These are phyloP conservation scores for Candida sphagnicola DNA, from an alignment of 805 yeast species.

Conservation along the genomic window DNA sequence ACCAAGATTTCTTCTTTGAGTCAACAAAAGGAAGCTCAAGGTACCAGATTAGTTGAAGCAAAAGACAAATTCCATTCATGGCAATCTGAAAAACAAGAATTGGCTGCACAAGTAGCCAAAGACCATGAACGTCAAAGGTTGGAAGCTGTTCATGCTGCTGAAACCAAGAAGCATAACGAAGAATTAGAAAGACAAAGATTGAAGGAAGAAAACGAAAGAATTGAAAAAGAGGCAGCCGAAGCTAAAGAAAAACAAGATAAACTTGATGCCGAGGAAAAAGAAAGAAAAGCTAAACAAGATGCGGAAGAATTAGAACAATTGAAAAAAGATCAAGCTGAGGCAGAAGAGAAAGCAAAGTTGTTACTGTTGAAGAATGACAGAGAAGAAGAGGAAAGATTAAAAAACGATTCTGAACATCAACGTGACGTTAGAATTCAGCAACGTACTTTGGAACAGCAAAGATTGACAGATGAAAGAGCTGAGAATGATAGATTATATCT, in stretches of 20 bases:
- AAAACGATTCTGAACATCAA: conserved; percentile 22
- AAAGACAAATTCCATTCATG: conserved; percentile 36
- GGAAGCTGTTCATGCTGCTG: conserved; percentile 41
- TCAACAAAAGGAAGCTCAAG: conserved; percentile 34
- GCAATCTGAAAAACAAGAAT: conserved; percentile 42
- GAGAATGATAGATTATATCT: conserved; percentile 22
- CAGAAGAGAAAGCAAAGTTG: conserved; percentile 7
- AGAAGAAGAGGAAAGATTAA: conserved; percentile 15
- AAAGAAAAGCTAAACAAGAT: conserved; percentile 12
- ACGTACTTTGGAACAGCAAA: conserved; percentile 23
- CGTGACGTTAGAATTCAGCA: conserved; percentile 14
- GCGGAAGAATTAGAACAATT: conserved; percentile 12
- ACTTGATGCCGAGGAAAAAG: conserved; percentile 11
- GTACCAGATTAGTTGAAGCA: conserved; percentile 37
- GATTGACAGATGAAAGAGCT: conserved; percentile 20
- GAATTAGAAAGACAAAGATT: conserved; percentile 36
- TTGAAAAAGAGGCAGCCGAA: conserved; percentile 21
- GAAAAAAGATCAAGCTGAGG: conserved; percentile 18
- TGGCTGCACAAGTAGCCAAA: conserved; percentile 34
- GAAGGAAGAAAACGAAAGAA: conserved; percentile 30
- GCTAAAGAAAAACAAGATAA: conserved; percentile 10
- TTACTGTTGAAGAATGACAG: conserved; percentile 7
- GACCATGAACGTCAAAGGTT: conserved; percentile 34
- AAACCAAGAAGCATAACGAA: conserved; percentile 22
- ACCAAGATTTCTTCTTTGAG: conserved; percentile 37